These are phyloP conservation scores for Corymbia citriodora DNA, from an alignment of 441 rosid genomes.

Conservation along the genomic window DNA sequence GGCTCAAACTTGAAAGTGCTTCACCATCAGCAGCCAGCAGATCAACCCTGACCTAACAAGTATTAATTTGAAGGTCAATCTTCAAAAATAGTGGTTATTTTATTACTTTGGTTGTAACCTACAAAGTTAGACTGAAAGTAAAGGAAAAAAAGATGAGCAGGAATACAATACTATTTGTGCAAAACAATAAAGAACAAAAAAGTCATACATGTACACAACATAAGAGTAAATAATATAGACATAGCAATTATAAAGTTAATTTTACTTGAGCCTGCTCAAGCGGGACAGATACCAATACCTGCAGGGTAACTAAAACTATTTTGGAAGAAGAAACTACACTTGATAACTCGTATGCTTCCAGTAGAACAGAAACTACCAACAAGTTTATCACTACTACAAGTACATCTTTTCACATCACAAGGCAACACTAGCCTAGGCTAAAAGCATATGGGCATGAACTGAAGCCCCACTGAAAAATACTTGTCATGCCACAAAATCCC, in stretches of 20 bases:
- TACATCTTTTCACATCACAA: background rate
- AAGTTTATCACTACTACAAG: background rate
- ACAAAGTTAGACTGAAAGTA: background rate
- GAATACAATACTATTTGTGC: background rate
- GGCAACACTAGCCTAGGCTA: background rate
- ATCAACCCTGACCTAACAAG: conserved; percentile 62
- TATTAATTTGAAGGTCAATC: background rate
- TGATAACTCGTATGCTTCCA: background rate
- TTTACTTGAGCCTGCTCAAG: background rate
- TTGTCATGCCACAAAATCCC: background rate
- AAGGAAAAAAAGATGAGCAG: background rate
- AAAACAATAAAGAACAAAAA: background rate
- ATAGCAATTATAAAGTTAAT: background rate
- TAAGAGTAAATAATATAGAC: background rate
- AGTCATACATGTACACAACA: background rate
- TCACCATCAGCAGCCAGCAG: conserved; percentile 55
- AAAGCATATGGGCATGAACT: background rate
- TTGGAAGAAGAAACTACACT: background rate
- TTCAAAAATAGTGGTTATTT: background rate
- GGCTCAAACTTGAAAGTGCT: conserved; percentile 48
- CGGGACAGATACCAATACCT: background rate
- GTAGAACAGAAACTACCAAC: background rate
- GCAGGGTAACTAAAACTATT: background rate
- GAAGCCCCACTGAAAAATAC: background rate
- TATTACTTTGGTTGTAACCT: background rate